A percentile compares a stretch with the other conserved stretches of the same genome.
These are phyloP conservation scores for Erysimum cheiranthoides DNA, from an alignment of 345 rosid species.

Conservation along the genomic window DNA sequence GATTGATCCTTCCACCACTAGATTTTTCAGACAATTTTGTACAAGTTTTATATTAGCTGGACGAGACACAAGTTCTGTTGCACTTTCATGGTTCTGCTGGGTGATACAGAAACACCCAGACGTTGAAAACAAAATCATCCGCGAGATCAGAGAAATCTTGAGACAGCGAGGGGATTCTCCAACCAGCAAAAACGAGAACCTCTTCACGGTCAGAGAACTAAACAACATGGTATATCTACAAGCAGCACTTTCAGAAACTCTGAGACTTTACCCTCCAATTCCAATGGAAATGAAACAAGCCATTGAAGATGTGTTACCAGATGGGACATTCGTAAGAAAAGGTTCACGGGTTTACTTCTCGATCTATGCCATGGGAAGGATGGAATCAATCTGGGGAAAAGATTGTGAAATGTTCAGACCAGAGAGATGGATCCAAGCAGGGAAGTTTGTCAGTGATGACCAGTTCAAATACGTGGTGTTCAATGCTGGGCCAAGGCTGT, in stretches of 20 bases:
- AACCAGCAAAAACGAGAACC: constrained; percentile 29
- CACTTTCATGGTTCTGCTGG: constrained; percentile 60
- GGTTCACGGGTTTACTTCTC: constrained; percentile 62
- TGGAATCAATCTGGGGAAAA: constrained; percentile 61
- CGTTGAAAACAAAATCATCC: constrained; percentile 45
- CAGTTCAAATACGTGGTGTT: constrained; percentile 53
- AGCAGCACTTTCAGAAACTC: constrained; percentile 58
- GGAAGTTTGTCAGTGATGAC: constrained; percentile 36
- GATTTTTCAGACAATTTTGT: constrained; percentile 52
- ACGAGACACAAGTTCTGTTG: constrained; percentile 60
- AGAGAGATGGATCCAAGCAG: constrained; percentile 55
- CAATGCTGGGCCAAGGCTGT: constrained; percentile 52
- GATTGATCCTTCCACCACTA: constrained; percentile 36
- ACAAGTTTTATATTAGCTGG: constrained; percentile 63
- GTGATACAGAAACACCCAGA: constrained; percentile 53
- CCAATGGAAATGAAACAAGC: constrained; percentile 67
- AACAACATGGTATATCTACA: constrained; percentile 55
- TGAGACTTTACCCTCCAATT: constrained; percentile 69
- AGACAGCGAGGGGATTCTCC: constrained; percentile 24
- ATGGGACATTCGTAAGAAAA: constrained; percentile 54
- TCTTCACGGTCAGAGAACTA: constrained; percentile 50
- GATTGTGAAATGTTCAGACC: constrained; percentile 60
- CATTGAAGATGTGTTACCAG: constrained; percentile 52
- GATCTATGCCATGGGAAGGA: constrained; percentile 75
- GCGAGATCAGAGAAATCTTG: constrained; percentile 32